Evolutionary conservation across 306 rosid species (phyloP), one percentile per base, ranked within the genome.

Genomic region (Carpinus fangiana): DNA sequence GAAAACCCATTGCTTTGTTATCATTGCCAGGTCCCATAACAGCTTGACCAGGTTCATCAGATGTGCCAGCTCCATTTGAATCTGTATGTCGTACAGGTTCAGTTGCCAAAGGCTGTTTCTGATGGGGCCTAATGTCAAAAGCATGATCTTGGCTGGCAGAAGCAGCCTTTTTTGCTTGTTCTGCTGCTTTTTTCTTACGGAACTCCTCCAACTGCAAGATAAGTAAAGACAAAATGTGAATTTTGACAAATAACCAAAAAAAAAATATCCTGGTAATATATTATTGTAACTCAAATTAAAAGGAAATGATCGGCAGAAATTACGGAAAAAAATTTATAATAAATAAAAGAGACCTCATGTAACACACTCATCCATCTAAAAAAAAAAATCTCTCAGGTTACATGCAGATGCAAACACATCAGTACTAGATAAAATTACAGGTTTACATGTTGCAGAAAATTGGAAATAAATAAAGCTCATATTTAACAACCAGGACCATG

Each of bases 101-200:
- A 83, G 84, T 82, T 85, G 90, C 96, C 48, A 80, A 70, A 84
- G 90, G 82, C 53, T 85, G 90, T 70, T 91, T 90, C 79, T 88
- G 90, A 61, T 82, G 74, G 52, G 66, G 73, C 77, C 86, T 78
- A 75, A 70, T 69, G 79, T 86, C 93, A 82, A 92, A 84, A 50
- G 77, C 78, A 75, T 46, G 59, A 70, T 12, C 78, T 67, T 82
- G 81, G 82, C 81, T 77, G 50, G 88, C 75, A 41, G 92, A 68
- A 62, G 89, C 78, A 74, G 87, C 75, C 83, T 90, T 93, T 91
- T 93, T 96, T 31, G 79, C 89, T 59, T 87, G 89, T 70, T 93
- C 97, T 31, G 97, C 96, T 7, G 97, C 98, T 78, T 89, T 95
- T 86, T 90, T 95, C 90, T 90, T 93, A 38, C 98, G 94, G 79